Percentiles rank a stretch among this genome's conserved stretches.
Evolutionary conservation across 2,329 filamentous ascomycete species (phyloP).

Genomic region (Ascochyta rabiei): DNA sequence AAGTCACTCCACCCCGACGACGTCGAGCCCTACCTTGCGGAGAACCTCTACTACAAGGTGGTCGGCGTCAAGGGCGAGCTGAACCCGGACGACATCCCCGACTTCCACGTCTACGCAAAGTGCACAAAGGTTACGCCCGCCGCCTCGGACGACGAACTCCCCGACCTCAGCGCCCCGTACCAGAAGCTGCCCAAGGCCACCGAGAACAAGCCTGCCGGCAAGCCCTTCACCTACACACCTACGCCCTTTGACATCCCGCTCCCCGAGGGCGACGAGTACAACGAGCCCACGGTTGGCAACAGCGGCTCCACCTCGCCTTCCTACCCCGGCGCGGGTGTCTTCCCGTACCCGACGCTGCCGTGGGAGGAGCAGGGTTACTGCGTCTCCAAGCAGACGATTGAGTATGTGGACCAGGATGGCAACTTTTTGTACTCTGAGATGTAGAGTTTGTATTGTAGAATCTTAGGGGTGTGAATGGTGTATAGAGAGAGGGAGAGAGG

Average conservation of each 20-base stretch:
- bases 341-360: constrained; percentile 24
- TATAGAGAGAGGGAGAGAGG: not conserved
- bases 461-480: not conserved
- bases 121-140: constrained; percentile 40
- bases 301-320: constrained; percentile 1
- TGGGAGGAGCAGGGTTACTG: constrained; percentile 43
- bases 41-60: constrained; percentile 46
- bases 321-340: constrained; percentile 15
- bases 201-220: constrained; percentile 36
- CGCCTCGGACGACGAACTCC: constrained; percentile 31
- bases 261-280: constrained; percentile 20
- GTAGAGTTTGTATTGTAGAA: not conserved
- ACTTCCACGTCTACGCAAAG: constrained; percentile 43
- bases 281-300: constrained; percentile 11
- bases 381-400: constrained; percentile 36
- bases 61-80: constrained; percentile 41
- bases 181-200: constrained; percentile 34
- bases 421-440: constrained; percentile 40
- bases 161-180: constrained; percentile 37
- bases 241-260: constrained; percentile 25
- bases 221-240: constrained; percentile 38
- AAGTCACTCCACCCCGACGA: constrained; percentile 40
- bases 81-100: constrained; percentile 34
- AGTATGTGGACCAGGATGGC: constrained; percentile 43
- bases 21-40: constrained; percentile 42